phyloP scores from a whole-genome alignment of 179 eudicot genomes.

The Carnegiea gigantea region DNA sequence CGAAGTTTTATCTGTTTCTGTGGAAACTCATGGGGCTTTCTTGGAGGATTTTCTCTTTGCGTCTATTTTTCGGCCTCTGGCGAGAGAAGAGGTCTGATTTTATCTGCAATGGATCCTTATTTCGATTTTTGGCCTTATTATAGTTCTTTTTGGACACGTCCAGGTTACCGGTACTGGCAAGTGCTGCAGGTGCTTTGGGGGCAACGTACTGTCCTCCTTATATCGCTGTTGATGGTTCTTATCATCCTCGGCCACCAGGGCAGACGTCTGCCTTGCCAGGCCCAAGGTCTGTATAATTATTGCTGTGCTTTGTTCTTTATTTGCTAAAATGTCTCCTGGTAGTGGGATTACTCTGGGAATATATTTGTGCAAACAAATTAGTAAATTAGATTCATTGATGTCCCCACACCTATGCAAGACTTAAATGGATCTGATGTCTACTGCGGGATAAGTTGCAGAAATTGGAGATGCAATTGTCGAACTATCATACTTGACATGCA shows the following conservation, averaged over 20 bases:
- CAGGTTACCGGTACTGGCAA: conserved; percentile 92
- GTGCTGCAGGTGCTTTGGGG: conserved; percentile 93
- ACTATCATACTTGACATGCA: background rate
- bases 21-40: background rate
- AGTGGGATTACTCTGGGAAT: background rate
- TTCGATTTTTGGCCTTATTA: background rate
- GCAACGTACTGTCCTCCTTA: conserved; percentile 74
- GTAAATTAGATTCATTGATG: too few relatives aligned
- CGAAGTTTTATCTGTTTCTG: background rate
- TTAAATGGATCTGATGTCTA: background rate
- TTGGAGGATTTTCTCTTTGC: background rate
- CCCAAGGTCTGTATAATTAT: conserved; percentile 50
- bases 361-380: background rate
- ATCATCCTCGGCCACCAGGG: conserved; percentile 63
- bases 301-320: background rate
- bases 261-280: conserved; percentile 64
- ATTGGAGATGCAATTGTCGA: background rate
- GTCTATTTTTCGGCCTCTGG: background rate
- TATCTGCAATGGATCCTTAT: background rate
- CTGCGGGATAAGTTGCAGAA: background rate
- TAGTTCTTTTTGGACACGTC: conserved; percentile 12
- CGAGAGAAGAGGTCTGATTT: background rate
- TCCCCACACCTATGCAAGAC: too few relatives aligned
- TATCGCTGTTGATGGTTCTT: conserved; percentile 75
- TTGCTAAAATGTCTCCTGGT: background rate